Base-by-base conservation (phyloP, 2,329 filamentous ascomycete species). In the Sclerotiophoma versabilis region DNA sequence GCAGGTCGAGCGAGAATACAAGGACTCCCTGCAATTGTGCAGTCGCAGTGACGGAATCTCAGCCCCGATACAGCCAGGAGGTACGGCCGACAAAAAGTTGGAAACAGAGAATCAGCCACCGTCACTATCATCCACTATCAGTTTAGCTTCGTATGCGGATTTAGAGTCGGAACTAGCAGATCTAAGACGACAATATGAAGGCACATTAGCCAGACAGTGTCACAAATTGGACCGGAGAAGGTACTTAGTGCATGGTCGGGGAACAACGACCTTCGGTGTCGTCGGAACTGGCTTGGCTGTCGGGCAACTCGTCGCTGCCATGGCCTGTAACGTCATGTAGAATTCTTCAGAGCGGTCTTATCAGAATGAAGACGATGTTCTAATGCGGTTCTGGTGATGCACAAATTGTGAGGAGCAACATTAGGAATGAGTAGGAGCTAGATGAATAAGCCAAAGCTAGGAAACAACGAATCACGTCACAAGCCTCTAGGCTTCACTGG, bases 261-360 rank as follows among this genome's bases (percentile, higher is more conserved):
- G 32, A 27, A 23, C 1, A 22, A 17, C 32, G 27, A 19, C 45
- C 20, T 17, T 56, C 27, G 43, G 53, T 30, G 26, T 47, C 30
- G 30, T 47, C 29, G 51, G 55, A 6, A 48, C 55, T 9, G 48
- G 50, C 12, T 27, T 58, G 30, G 58, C 58, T 14, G 55, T 44
- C 10, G 48, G 44, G 10, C 58, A 60, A 15, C 55, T 60, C 29
- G 44, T 56, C 29, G 58, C 55, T 22, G 55, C 58, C n/a, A 26
- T 58, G 8, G 55, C 58, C 10, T 60, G 58, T 42, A 54, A 39
- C 19, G 58, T 60, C 11, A 60, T 60, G 58, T 60, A 36, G 8
- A 7, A 44, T 27, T 19, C 6, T 3, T 27, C 11, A 26, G 22
- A 2, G 36, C n/a, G n/a, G n/a, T n/a, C n/a, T n/a, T n/a, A n/a